These are phyloP conservation scores for Tylopilus intermedius DNA, from an alignment of 768 basidiomycete genomes.

Conservation along the genomic window DNA sequence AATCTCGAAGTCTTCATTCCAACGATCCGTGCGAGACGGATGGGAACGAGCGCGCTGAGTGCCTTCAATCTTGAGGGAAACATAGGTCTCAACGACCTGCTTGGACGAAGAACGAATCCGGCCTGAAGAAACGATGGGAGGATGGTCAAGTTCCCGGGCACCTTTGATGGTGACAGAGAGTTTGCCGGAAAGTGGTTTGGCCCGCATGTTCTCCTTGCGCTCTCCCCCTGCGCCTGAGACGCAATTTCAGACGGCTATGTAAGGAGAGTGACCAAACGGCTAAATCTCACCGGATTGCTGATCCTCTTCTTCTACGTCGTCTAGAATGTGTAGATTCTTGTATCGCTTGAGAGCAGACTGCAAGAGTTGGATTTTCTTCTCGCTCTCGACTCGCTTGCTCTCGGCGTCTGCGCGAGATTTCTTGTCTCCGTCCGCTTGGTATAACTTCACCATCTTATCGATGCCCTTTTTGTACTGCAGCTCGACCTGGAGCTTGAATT, in stretches of 20 bases:
- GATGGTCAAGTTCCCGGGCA: conserved; percentile 93
- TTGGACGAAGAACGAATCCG: conserved; percentile 76
- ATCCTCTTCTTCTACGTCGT: conserved; percentile 84
- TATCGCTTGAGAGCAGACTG: conserved; percentile 91
- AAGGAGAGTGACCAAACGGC: not conserved
- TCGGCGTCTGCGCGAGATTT: conserved; percentile 91
- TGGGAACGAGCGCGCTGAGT: conserved; percentile 89
- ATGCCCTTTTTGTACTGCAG: conserved; percentile 97
- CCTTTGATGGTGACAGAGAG: conserved; percentile 83
- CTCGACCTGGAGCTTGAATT: conserved; percentile 98
- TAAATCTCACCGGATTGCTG: conserved; percentile 50
- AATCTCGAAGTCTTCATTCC: conserved; percentile 98
- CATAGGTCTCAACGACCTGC: conserved; percentile 73
- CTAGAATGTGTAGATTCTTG: conserved; percentile 91
- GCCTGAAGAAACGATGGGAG: conserved; percentile 60
- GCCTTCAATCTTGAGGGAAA: conserved; percentile 95
- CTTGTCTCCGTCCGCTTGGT: conserved; percentile 96
- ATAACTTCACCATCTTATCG: conserved; percentile 97
- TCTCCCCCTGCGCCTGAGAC: conserved; percentile 65
- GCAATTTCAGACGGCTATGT: conserved; percentile 21
- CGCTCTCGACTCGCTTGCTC: conserved; percentile 89
- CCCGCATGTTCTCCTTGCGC: conserved; percentile 86
- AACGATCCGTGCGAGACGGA: conserved; percentile 89
- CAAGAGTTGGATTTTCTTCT: conserved; percentile 92
- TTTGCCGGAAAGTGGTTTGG: conserved; percentile 92